A percentile compares a stretch with the other conserved stretches of the same genome.
Conservation (phyloP, 2,329 filamentous ascomycete genomes). For the Beauveria brongniartii region DNA sequence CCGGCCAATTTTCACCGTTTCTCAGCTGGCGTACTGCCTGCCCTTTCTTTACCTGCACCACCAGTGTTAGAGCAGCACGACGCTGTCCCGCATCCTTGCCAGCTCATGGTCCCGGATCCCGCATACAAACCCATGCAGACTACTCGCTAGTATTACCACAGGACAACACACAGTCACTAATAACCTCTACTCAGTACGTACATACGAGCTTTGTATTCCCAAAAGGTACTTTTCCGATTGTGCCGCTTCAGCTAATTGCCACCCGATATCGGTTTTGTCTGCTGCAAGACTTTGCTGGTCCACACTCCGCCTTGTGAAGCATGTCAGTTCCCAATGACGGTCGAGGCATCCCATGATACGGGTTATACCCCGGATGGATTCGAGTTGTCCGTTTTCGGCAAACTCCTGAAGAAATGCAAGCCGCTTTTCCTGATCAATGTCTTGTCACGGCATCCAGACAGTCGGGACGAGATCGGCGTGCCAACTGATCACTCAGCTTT, state of each 20-base stretch:
- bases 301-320: not conserved
- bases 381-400: not conserved
- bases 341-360: not conserved
- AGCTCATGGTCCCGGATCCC: not conserved
- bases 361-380: not conserved
- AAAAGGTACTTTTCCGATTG: not conserved
- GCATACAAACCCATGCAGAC: not conserved
- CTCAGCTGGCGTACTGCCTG: not conserved
- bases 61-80: constrained; percentile 1
- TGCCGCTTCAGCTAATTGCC: not conserved
- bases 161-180: not conserved
- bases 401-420: not conserved
- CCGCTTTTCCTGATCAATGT: not conserved
- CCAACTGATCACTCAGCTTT: not conserved
- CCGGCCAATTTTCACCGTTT: not conserved
- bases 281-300: not conserved
- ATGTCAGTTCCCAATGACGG: not conserved
- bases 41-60: not conserved
- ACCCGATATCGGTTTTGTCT: not conserved
- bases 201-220: not conserved
- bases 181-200: not conserved
- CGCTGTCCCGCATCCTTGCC: constrained; percentile 1
- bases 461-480: constrained; percentile 7
- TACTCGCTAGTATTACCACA: not conserved
- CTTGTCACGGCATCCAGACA: not conserved